Evolutionary conservation across 1,139 yeast species (phyloP).

Genomic region (Geotrichum klebahnii): DNA sequence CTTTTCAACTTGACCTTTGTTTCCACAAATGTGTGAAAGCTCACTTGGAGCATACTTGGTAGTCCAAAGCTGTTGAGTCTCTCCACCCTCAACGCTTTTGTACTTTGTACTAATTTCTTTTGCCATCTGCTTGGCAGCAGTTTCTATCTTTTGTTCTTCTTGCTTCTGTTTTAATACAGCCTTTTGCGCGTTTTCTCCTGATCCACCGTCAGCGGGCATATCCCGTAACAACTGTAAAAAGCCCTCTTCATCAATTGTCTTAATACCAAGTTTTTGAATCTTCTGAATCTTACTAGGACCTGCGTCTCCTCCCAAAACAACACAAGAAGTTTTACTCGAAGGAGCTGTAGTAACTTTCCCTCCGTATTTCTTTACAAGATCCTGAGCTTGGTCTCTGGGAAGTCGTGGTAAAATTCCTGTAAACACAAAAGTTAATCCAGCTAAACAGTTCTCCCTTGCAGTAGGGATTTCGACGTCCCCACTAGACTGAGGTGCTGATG

Average conservation of each 20-base stretch:
- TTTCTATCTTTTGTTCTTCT: conserved; percentile 54
- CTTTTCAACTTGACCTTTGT: conserved; percentile 67
- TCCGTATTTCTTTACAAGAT: conserved; percentile 77
- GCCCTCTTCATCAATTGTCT: conserved; percentile 84
- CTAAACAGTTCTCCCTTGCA: conserved; percentile 76
- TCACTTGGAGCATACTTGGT: conserved; percentile 83
- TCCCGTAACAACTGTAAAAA: conserved; percentile 64
- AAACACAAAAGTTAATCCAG: conserved; percentile 86
- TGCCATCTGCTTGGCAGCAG: conserved; percentile 47
- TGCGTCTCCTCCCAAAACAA: conserved; percentile 91
- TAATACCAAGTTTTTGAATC: conserved; percentile 65
- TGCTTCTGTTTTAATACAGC: conserved; percentile 66
- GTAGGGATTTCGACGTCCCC: conserved; percentile 51
- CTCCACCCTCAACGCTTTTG: conserved; percentile 21
- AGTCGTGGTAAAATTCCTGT: conserved; percentile 83
- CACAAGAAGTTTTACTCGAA: conserved; percentile 79
- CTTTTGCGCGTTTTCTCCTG: conserved; percentile 67
- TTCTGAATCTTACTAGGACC: conserved; percentile 92
- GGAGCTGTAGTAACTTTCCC: conserved; percentile 91
- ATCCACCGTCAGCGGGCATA: conserved; percentile 94
- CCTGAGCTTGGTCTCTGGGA: conserved; percentile 72
- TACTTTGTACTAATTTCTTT: conserved; percentile 37
- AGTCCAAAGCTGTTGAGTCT: conserved; percentile 61
- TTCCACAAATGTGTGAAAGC: conserved; percentile 80
- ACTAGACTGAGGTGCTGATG: conserved; percentile 35